These are phyloP conservation scores for Debaryomyces fabryi DNA, from an alignment of 1,139 yeast genomes.

Conservation along the genomic window DNA sequence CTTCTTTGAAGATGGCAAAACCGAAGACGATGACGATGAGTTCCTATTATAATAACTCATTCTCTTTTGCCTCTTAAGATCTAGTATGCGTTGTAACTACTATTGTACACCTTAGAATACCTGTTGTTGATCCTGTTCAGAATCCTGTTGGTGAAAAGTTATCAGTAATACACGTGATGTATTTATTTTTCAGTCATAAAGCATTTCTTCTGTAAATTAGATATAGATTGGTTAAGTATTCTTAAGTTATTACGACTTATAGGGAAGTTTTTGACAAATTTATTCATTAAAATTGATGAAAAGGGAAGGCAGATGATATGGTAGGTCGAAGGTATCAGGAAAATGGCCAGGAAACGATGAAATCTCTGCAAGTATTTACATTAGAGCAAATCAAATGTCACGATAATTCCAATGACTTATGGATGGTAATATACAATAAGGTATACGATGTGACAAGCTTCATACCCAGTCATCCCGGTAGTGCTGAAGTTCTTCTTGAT, in stretches of 20 bases:
- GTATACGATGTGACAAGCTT: slow-evolving; percentile 61
- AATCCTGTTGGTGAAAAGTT: background rate
- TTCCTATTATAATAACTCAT: slow-evolving; percentile 8
- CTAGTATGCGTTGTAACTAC: background rate
- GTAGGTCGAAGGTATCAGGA: background rate
- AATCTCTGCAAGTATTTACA: slow-evolving; percentile 13
- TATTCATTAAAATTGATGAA: background rate
- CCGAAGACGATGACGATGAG: slow-evolving; percentile 12
- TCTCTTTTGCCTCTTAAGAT: background rate
- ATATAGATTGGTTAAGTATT: background rate
- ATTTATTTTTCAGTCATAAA: background rate
- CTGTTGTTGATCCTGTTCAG: slow-evolving; percentile 1
- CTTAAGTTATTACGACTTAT: background rate
- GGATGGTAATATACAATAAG: slow-evolving; percentile 68
- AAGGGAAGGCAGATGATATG: slow-evolving; percentile 1
- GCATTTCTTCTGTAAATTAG: background rate
- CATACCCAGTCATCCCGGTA: slow-evolving; percentile 65
- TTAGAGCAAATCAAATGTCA: slow-evolving; percentile 49
- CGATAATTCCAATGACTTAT: slow-evolving; percentile 50
- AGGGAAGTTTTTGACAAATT: background rate
- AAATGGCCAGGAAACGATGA: slow-evolving; percentile 3
- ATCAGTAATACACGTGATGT: background rate
- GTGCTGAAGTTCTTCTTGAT: slow-evolving; percentile 65
- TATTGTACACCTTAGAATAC: background rate
- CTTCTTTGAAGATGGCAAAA: slow-evolving; percentile 46